Evolutionary conservation across 495 filamentous ascomycete species (phyloP).

Genomic region (Hypoxylon crocopeplum): DNA sequence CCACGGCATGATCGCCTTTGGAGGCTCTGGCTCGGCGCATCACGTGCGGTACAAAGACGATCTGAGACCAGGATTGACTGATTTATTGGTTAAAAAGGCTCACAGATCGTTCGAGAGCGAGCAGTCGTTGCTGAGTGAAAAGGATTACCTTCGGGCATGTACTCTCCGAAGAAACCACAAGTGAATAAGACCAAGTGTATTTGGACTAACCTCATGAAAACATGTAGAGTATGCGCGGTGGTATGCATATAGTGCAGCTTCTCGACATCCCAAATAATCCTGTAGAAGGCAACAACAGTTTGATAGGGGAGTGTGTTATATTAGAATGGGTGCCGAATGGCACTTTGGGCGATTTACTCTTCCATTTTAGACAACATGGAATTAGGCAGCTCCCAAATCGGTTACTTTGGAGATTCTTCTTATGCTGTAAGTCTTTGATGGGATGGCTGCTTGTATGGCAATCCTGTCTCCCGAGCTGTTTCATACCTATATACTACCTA

Average conservation of each 20-base stretch:
- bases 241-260: conserved; percentile 11
- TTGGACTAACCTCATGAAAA: not conserved
- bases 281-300: not conserved
- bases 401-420: conserved; percentile 26
- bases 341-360: conserved; percentile 2
- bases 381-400: conserved; percentile 8
- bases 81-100: not conserved
- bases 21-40: not conserved
- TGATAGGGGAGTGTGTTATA: not conserved
- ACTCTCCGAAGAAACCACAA: not conserved
- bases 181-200: not conserved
- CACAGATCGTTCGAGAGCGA: too few relatives aligned
- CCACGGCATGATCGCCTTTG: not conserved
- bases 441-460: not conserved
- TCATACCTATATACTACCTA: not conserved
- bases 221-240: conserved; percentile 3
- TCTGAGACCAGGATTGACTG: not conserved
- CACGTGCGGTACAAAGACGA: not conserved
- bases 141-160: not conserved
- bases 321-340: conserved; percentile 16
- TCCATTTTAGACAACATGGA: not conserved
- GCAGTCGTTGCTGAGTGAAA: not conserved
- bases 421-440: conserved; percentile 18
- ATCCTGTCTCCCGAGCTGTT: not conserved
- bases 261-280: not conserved